These are phyloP conservation scores for Fusarium tupiense DNA, from an alignment of 2,329 filamentous ascomycete species.

Conservation along the genomic window DNA sequence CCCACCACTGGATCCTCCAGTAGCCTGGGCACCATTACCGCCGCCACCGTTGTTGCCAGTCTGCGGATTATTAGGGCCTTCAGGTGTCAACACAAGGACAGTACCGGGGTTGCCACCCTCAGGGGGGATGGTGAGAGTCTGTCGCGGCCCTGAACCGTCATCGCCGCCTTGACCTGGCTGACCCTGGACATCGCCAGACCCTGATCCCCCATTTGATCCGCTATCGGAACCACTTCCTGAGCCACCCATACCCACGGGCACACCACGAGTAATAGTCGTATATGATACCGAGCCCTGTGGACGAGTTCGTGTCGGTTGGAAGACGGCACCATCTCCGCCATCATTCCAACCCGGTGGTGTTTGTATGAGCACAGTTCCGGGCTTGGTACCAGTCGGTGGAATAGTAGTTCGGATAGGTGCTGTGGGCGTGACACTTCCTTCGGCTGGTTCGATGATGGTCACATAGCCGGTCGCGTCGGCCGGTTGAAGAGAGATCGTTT, in stretches of 20 bases:
- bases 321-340: background rate
- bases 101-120: constrained; percentile 22
- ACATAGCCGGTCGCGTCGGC: constrained; percentile 19
- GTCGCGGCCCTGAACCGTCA: background rate
- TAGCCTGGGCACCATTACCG: background rate
- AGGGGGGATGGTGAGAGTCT: constrained; percentile 17
- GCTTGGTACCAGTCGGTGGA: constrained; percentile 31
- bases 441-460: constrained; percentile 33
- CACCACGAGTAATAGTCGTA: constrained; percentile 16
- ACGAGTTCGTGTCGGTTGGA: background rate
- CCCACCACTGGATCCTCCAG: background rate
- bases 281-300: constrained; percentile 2
- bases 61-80: background rate
- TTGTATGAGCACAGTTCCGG: constrained; percentile 35
- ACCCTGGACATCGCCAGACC: background rate
- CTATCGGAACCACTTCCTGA: background rate
- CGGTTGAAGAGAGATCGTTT: constrained; percentile 30
- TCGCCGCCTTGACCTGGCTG: background rate
- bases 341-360: constrained; percentile 11
- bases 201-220: background rate
- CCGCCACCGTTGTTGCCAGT: background rate
- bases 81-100: constrained; percentile 13
- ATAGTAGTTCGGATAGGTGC: constrained; percentile 30
- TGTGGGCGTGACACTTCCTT: constrained; percentile 12
- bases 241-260: background rate